Evolutionary conservation across 331 rosid species (phyloP).

Genomic region (Quercus phellos): DNA sequence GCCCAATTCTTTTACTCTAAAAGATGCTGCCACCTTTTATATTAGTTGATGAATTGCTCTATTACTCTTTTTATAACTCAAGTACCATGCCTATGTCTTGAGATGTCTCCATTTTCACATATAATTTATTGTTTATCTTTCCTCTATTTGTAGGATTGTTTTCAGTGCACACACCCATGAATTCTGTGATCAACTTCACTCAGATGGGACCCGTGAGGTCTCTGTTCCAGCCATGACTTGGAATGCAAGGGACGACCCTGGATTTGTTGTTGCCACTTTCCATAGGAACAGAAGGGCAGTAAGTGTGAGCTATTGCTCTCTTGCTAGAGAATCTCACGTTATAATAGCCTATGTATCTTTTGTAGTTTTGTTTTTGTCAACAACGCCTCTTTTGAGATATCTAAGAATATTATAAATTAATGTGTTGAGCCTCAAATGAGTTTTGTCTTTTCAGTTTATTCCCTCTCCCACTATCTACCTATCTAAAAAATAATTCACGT

Average conservation of each 20-base stretch:
- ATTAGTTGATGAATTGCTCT: neutral
- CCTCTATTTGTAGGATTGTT: constrained; percentile 41
- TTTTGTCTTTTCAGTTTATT: too few relatives aligned
- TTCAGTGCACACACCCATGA: constrained; percentile 56
- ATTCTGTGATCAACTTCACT: constrained; percentile 41
- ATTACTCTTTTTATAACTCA: neutral
- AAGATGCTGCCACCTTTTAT: neutral
- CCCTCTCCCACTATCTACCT: too few relatives aligned
- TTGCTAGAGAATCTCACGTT: constrained; percentile 56
- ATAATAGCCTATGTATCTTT: constrained; percentile 33
- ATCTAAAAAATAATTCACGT: too few relatives aligned
- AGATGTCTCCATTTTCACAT: neutral
- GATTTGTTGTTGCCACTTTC: constrained; percentile 62
- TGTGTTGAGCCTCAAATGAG: neutral
- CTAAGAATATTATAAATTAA: constrained; percentile 2
- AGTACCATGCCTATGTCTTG: neutral
- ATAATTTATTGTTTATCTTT: neutral
- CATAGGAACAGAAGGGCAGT: constrained; percentile 41
- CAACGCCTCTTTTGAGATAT: constrained; percentile 7
- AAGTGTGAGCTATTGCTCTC: constrained; percentile 57
- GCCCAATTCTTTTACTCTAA: neutral
- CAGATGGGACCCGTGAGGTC: constrained; percentile 55
- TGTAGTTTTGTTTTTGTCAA: constrained; percentile 23
- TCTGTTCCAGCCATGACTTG: constrained; percentile 71
- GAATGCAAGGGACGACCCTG: constrained; percentile 68